Evolutionary conservation across 306 rosid genomes (phyloP), one percentile per base, ranked within the genome.

Genomic region (Argentina anserina): DNA sequence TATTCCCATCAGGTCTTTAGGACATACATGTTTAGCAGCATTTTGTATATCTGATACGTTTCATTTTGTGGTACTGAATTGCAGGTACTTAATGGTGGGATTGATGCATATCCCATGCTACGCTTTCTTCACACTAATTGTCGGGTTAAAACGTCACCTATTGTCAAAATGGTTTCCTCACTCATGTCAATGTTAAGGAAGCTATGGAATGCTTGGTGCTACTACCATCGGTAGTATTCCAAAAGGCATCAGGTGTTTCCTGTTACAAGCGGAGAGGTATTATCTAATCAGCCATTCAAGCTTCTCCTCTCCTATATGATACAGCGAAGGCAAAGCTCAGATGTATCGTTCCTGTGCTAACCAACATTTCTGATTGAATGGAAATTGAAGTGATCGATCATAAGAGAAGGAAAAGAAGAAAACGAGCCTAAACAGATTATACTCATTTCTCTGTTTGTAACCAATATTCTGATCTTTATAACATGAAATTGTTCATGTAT

Each of bases 101-200:
- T 17, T 69, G 60, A 61, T 82, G 77, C 86, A 82, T 62, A 28
- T 85, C 64, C 89, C 89, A 21, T 75, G 81, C 81, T 80, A 86
- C n/a, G 73, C 74, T 2, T n/a, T 75, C 2, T 80, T 80, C 42
- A 42, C 75, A 0, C 47, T 86, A 70, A 34, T 83, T 18, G 76
- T 69, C 68, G 18, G 75, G 53, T 42, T 65, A 21, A 86, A 83
- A 56, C 78, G 47, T 65, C n/a, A 53, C 70, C 43, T 75, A 40
- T 1, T 80, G 67, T 64, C 70, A 14, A 80, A 78, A 74, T 75
- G 67, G 83, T 80, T 82, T 39, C 85, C 85, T 46, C 62, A 7
- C 2, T 56, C 77, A 7, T 80, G 40, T 74, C 84, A 62, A 23
- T 71, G 74, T 37, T 71, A 18, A 31, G 26, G 46, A 76, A 60